phyloP scores from a whole-genome alignment of 2,329 filamentous ascomycete genomes.

The Xylaria arbuscula region DNA sequence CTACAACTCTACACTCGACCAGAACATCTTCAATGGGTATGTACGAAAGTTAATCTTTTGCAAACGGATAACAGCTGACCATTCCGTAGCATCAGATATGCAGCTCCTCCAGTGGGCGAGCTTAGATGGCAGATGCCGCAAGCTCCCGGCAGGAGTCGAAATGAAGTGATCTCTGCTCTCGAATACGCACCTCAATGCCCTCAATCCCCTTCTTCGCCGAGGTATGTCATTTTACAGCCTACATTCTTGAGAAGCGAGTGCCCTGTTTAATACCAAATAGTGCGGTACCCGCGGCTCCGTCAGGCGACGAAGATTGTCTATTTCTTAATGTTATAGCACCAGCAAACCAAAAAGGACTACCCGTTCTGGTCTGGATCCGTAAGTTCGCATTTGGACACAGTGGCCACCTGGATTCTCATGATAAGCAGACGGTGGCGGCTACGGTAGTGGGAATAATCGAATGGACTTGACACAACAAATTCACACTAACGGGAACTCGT shows the following conservation, averaged over 20 bases:
- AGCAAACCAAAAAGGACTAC: slow-evolving; percentile 46
- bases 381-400: slow-evolving; percentile 27
- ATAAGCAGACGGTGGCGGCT: slow-evolving; percentile 58
- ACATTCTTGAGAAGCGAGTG: neutral
- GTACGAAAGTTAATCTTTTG: neutral
- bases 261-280: slow-evolving; percentile 17
- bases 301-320: slow-evolving; percentile 59
- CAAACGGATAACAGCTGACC: slow-evolving; percentile 20
- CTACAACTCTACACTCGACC: slow-evolving; percentile 51
- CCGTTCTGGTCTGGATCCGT: slow-evolving; percentile 62
- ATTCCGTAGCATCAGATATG: slow-evolving; percentile 57
- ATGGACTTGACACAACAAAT: slow-evolving; percentile 43
- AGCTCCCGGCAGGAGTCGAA: slow-evolving; percentile 47
- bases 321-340: slow-evolving; percentile 61
- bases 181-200: slow-evolving; percentile 51
- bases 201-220: slow-evolving; percentile 42
- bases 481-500: slow-evolving; percentile 55
- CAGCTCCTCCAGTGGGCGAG: slow-evolving; percentile 55
- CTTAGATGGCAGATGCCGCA: slow-evolving; percentile 58
- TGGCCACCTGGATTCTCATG: slow-evolving; percentile 27
- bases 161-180: slow-evolving; percentile 48
- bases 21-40: slow-evolving; percentile 61
- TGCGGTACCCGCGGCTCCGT: slow-evolving; percentile 21
- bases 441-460: slow-evolving; percentile 46
- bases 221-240: slow-evolving; percentile 32